Conservation (phyloP, 1,139 yeast genomes). For the Pichia terricola region DNA sequence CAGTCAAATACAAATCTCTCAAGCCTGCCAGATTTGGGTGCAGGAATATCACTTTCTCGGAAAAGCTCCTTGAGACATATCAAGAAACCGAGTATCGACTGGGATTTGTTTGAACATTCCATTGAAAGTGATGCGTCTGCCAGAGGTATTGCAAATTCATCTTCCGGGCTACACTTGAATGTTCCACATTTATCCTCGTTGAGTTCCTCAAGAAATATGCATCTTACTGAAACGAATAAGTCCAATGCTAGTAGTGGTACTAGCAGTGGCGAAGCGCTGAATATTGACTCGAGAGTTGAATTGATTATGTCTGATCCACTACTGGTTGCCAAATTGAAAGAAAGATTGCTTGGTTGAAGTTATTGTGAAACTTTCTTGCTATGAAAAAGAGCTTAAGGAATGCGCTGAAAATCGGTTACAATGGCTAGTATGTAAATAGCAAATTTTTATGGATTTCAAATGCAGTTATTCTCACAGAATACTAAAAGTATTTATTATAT, state of each 20-base stretch:
- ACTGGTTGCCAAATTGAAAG: constrained; percentile 5
- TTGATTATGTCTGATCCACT: constrained; percentile 8
- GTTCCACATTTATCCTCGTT: not conserved
- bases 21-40: constrained; percentile 1
- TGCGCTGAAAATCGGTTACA: no score
- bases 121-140: constrained; percentile 4
- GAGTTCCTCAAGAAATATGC: no score
- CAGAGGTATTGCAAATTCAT: no score
- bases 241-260: constrained; percentile 7
- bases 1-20: not conserved
- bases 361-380: no score
- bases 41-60: constrained; percentile 9
- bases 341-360: not conserved
- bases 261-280: not conserved
- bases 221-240: no score
- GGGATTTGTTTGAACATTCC: constrained; percentile 13
- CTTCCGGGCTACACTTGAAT: not conserved
- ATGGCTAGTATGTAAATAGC: no score
- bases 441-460: no score
- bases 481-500: no score
- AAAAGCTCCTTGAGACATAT: constrained; percentile 9
- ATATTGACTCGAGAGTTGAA: constrained; percentile 8
- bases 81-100: constrained; percentile 15
- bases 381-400: no score
- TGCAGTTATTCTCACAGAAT: no score